Conservation (phyloP, 306 rosid species). For the Trifolium pratense region DNA sequence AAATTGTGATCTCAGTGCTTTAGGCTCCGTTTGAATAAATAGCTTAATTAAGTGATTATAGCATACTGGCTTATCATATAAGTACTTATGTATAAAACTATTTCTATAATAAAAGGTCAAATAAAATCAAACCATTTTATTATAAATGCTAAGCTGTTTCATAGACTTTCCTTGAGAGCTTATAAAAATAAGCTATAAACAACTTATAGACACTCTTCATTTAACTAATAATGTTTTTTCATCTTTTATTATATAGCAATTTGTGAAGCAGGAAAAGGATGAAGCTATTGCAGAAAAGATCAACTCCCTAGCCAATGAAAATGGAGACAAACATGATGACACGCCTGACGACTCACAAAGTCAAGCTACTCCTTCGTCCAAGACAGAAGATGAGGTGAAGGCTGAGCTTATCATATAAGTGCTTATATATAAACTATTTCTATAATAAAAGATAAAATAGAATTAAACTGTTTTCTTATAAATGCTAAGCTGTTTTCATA, state of each 20-base stretch:
- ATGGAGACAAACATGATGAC: slow-evolving; percentile 46
- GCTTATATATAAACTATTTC: background rate
- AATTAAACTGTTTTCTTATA: background rate
- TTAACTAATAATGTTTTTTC: slow-evolving; percentile 6
- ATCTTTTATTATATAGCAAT: slow-evolving; percentile 44
- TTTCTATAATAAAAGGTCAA: no score
- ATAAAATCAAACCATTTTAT: background rate
- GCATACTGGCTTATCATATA: background rate
- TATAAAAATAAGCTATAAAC: background rate
- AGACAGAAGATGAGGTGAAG: slow-evolving; percentile 38
- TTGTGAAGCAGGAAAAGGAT: slow-evolving; percentile 56
- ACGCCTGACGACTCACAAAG: slow-evolving; percentile 38
- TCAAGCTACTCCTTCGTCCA: slow-evolving; percentile 38
- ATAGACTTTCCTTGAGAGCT: background rate
- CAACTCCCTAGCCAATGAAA: slow-evolving; percentile 43
- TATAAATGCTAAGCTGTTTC: no score
- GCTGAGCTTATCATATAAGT: slow-evolving; percentile 20
- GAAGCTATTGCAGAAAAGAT: slow-evolving; percentile 46
- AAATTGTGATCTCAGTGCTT: background rate
- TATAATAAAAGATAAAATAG: no score
- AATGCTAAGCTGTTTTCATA: no score
- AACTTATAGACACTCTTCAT: no score
- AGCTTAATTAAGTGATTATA: background rate
- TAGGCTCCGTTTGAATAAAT: background rate
- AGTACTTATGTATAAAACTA: background rate